Evolutionary conservation across 208 protist species (phyloP).

Genomic region (Trypanosoma rangeli): DNA sequence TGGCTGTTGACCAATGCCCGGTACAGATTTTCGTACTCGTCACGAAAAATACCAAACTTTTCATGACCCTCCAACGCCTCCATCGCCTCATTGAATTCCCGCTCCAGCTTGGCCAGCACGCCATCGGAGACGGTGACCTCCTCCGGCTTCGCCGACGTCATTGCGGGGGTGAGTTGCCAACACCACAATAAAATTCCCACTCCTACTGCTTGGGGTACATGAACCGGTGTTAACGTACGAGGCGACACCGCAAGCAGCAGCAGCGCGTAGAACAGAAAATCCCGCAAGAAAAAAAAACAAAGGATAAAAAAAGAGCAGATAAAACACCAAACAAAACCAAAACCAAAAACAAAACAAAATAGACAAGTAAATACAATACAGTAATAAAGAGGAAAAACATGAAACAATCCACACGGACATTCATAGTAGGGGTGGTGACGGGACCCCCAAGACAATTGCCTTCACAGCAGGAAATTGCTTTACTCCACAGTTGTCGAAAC

Average conservation of each 20-base stretch:
- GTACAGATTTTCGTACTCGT: slow-evolving; percentile 98
- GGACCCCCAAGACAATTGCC: not conserved
- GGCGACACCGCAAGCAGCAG: no score
- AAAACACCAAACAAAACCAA: no score
- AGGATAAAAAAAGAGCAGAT: not conserved
- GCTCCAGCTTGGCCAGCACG: slow-evolving; percentile 90
- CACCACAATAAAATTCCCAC: not conserved
- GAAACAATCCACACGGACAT: not conserved
- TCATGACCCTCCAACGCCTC: slow-evolving; percentile 93
- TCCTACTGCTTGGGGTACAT: no score
- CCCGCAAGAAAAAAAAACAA: not conserved
- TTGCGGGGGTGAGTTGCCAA: not conserved
- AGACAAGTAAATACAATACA: not conserved
- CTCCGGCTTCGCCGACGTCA: slow-evolving; percentile 36
- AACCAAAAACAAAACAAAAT: not conserved
- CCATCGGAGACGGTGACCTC: slow-evolving; percentile 59
- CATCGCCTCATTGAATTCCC: slow-evolving; percentile 95
- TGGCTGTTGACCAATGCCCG: slow-evolving; percentile 95
- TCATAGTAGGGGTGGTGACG: not conserved
- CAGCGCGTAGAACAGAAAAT: not conserved
- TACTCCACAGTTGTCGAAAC: not conserved
- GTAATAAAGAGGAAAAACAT: not conserved
- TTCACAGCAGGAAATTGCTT: not conserved
- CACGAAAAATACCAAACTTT: slow-evolving; percentile 93
- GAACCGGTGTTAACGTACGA: no score